Evolutionary conservation across 805 yeast genomes (phyloP).

Genomic region (Saccharomycodes ludwigii): DNA sequence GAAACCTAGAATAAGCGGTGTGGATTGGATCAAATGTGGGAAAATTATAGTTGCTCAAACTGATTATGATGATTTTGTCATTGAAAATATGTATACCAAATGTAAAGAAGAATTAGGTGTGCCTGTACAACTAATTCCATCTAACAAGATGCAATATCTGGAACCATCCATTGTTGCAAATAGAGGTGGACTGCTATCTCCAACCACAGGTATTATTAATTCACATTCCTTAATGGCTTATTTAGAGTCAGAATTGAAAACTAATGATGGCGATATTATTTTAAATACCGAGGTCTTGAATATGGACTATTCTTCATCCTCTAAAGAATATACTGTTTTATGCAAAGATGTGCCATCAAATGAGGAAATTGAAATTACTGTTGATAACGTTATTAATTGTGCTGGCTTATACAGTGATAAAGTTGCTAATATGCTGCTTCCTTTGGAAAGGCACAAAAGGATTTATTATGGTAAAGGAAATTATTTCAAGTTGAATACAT

Average conservation of each 20-base stretch:
- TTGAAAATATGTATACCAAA: conserved; percentile 39
- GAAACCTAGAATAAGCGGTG: conserved; percentile 30
- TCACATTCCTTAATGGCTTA: conserved; percentile 67
- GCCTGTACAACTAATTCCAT: conserved; percentile 44
- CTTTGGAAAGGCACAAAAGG: conserved; percentile 41
- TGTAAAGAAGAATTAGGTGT: conserved; percentile 38
- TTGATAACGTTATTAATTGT: conserved; percentile 55
- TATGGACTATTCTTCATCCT: conserved; percentile 14
- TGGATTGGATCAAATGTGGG: conserved; percentile 56
- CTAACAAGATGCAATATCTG: conserved; percentile 28
- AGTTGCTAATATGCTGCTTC: conserved; percentile 60
- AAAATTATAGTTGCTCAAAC: conserved; percentile 82
- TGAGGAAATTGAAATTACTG: conserved; percentile 30
- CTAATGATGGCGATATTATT: conserved; percentile 51
- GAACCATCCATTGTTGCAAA: conserved; percentile 63
- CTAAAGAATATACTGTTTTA: conserved; percentile 18
- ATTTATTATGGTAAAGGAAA: conserved; percentile 76
- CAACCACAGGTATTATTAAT: conserved; percentile 74
- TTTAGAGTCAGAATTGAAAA: conserved; percentile 40
- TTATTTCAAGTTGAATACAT: conserved; percentile 48
- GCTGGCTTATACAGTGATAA: conserved; percentile 71
- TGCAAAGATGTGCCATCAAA: conserved; percentile 21
- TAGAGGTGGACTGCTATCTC: conserved; percentile 54
- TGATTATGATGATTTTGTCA: conserved; percentile 45
- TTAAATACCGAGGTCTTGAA: conserved; percentile 45